Percentiles rank a stretch among this genome's conserved stretches.
Conservation (phyloP, 495 filamentous ascomycete genomes). For the Talaromyces adpressus region DNA sequence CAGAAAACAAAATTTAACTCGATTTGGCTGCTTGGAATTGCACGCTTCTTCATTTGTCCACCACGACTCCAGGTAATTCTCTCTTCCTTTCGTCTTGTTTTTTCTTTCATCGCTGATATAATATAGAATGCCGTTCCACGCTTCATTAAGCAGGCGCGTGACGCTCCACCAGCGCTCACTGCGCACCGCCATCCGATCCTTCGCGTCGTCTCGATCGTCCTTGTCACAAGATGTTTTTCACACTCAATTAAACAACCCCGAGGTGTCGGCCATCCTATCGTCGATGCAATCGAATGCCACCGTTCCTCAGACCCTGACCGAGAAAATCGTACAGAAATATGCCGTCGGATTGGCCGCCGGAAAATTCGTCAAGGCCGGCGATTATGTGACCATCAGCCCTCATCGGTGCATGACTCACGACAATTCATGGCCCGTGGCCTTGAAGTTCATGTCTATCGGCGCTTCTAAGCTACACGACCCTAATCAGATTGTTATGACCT, state of each 20-base stretch:
- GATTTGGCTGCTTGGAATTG: background rate
- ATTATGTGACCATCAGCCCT: conserved; percentile 76
- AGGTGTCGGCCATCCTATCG: conserved; percentile 35
- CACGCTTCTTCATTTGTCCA: conserved; percentile 4
- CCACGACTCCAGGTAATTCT: background rate
- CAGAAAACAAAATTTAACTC: background rate
- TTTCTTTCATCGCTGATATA: background rate
- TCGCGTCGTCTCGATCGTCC: conserved; percentile 31
- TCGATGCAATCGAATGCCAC: conserved; percentile 26
- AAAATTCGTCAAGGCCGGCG: conserved; percentile 66
- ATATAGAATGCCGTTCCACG: background rate
- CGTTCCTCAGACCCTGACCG: conserved; percentile 69
- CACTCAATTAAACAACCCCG: conserved; percentile 38
- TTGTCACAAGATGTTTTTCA: conserved; percentile 41
- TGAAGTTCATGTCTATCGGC: conserved; percentile 88
- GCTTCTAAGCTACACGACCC: conserved; percentile 65
- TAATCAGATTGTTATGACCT: conserved; percentile 77
- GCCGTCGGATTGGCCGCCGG: conserved; percentile 61
- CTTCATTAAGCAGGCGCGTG: conserved; percentile 3
- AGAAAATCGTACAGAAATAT: conserved; percentile 86
- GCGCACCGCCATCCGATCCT: conserved; percentile 20
- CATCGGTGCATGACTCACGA: conserved; percentile 86
- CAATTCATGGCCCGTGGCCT: conserved; percentile 79
- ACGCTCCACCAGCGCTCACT: conserved; percentile 10
- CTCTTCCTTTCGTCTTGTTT: background rate